These are phyloP conservation scores for Boletus sensibilis DNA, from an alignment of 768 basidiomycete species.

Conservation along the genomic window DNA sequence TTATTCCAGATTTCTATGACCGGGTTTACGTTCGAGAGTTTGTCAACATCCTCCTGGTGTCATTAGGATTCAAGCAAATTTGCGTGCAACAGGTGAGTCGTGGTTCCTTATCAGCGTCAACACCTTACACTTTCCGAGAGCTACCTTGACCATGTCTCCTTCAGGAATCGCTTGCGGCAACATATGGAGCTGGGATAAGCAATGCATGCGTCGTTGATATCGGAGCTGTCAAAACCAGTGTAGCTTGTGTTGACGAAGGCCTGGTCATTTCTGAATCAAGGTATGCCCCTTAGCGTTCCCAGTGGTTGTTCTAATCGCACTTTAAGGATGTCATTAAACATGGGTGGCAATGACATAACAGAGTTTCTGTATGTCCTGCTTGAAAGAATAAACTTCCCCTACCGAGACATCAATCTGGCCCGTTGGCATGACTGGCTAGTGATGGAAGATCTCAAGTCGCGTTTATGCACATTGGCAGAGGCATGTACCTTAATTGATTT, in stretches of 20 bases:
- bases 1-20: conserved; percentile 92
- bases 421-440: conserved; percentile 84
- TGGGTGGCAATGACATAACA: conserved; percentile 95
- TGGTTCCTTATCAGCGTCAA: neutral
- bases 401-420: conserved; percentile 75
- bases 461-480: conserved; percentile 84
- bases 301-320: conserved; percentile 3
- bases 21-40: conserved; percentile 79
- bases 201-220: conserved; percentile 96
- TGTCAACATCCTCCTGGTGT: conserved; percentile 65
- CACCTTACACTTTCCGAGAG: no score
- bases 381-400: conserved; percentile 82
- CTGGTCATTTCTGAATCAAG: conserved; percentile 83
- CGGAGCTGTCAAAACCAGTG: conserved; percentile 77
- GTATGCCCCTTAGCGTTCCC: conserved; percentile 40
- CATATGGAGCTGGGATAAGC: conserved; percentile 93
- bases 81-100: conserved; percentile 79
- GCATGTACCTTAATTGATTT: conserved; percentile 42
- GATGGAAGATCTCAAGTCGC: conserved; percentile 87
- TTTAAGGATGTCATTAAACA: conserved; percentile 70
- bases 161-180: conserved; percentile 89
- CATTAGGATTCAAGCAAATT: conserved; percentile 91
- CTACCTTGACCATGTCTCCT: neutral
- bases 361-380: conserved; percentile 81
- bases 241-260: conserved; percentile 95